Percentiles rank a stretch among this genome's conserved stretches.
Conservation (phyloP, 257 asterid genomes). For the Jasminum sambac region DNA sequence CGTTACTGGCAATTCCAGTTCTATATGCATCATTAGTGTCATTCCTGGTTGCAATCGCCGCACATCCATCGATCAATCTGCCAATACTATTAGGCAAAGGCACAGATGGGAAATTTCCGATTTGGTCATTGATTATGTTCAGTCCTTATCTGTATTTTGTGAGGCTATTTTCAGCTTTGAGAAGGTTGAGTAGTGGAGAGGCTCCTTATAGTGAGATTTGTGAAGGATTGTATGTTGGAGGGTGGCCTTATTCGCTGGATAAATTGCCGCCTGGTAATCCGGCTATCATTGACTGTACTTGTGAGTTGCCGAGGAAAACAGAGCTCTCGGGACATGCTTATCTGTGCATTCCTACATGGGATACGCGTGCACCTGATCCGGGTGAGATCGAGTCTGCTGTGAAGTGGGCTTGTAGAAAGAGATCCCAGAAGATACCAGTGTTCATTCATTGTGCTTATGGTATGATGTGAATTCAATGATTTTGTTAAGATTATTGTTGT, state of each 20-base stretch:
- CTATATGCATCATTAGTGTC: slow-evolving; percentile 75
- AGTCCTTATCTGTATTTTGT: slow-evolving; percentile 82
- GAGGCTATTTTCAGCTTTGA: slow-evolving; percentile 64
- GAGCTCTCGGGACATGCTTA: slow-evolving; percentile 61
- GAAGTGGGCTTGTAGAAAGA: slow-evolving; percentile 90
- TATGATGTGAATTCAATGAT: slow-evolving; percentile 25
- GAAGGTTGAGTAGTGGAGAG: slow-evolving; percentile 73
- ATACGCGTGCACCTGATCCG: slow-evolving; percentile 86
- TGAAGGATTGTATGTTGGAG: slow-evolving; percentile 84
- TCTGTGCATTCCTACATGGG: slow-evolving; percentile 88
- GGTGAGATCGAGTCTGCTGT: slow-evolving; percentile 83
- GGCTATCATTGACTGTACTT: slow-evolving; percentile 87
- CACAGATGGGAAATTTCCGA: slow-evolving; percentile 79
- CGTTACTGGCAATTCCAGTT: slow-evolving; percentile 60
- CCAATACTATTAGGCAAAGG: slow-evolving; percentile 79
- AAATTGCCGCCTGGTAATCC: slow-evolving; percentile 86
- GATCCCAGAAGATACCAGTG: slow-evolving; percentile 67
- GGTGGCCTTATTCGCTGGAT: slow-evolving; percentile 80
- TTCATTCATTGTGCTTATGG: slow-evolving; percentile 95
- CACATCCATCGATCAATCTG: slow-evolving; percentile 79
- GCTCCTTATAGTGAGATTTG: slow-evolving; percentile 65
- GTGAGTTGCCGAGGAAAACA: slow-evolving; percentile 82
- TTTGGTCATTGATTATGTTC: slow-evolving; percentile 71
- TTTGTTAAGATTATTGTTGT: not conserved
- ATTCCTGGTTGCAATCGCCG: slow-evolving; percentile 68